Conservation (phyloP, 208 protist species). For the Leishmania major region DNA sequence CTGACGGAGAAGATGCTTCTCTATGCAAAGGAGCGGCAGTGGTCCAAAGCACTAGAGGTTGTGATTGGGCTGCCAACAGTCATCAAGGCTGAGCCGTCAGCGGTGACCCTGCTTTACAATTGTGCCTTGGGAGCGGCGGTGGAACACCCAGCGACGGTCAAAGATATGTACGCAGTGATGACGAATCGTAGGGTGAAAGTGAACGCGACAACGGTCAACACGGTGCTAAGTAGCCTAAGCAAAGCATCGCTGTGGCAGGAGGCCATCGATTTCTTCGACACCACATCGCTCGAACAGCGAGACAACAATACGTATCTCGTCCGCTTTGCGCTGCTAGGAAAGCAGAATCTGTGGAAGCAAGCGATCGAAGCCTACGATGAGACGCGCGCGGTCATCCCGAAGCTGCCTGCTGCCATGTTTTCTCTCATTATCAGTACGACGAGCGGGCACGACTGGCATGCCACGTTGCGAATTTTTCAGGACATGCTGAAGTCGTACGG, state of each 20-base stretch:
- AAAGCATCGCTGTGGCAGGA: constrained; percentile 57
- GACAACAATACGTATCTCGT: constrained; percentile 85
- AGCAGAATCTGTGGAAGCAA: constrained; percentile 66
- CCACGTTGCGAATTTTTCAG: constrained; percentile 70
- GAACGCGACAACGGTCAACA: constrained; percentile 86
- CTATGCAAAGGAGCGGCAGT: constrained; percentile 81
- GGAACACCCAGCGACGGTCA: constrained; percentile 56
- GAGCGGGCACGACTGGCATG: constrained; percentile 67
- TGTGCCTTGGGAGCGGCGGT: constrained; percentile 82
- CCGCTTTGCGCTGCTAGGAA: constrained; percentile 75
- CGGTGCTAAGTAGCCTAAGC: constrained; percentile 74
- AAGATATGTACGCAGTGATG: constrained; percentile 58
- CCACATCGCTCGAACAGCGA: constrained; percentile 29
- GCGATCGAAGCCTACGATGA: constrained; percentile 55
- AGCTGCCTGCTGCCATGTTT: constrained; percentile 67
- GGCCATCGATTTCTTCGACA: constrained; percentile 63
- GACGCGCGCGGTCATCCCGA: constrained; percentile 40
- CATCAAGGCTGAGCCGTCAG: constrained; percentile 40
- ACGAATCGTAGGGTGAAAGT: constrained; percentile 35
- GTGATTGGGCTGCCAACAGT: constrained; percentile 35
- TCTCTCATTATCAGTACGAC: constrained; percentile 62
- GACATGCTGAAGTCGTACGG: constrained; percentile 75
- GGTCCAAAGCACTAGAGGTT: constrained; percentile 60
- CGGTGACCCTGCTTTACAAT: constrained; percentile 89
- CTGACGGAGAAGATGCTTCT: constrained; percentile 82